Evolutionary conservation across 371 early-diverging fungal species (phyloP), one percentile per base, ranked within the genome.

Genomic region (Mortierella sp.): DNA sequence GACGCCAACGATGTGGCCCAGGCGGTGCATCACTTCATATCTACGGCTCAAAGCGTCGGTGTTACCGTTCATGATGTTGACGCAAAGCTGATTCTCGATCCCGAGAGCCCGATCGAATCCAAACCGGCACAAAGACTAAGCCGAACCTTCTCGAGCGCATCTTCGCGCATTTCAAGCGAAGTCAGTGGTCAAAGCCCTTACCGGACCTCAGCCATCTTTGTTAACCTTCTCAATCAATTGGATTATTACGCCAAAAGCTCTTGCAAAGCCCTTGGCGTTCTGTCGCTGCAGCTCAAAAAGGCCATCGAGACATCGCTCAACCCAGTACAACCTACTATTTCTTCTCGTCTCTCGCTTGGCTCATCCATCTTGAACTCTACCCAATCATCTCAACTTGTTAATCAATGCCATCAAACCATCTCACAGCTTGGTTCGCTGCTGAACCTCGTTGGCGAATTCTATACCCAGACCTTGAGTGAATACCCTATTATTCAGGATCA

Each of bases 21-120:
- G 15, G 86, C 93, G 1, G 92, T 93, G 4, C 90, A 93, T 31
- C 88, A 91, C 35, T 97, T 96, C 78, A 90, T 95, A 28, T 85
- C 83, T 4, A 89, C 89, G 13, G 95, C 96, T 0, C 92, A 94
- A 69, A 91, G 90, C 10, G 83, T 85, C n/a, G 89, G 89, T 8
- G 86, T 97, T 15, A 83, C 80, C 12, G 76, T 91, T 26, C 86
- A 86, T 45, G 85, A 87, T 23, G 85, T 82, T 31, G 89, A 87
- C 35, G 88, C 89, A 32, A 84, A 75, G 75, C 70, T 83, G 51
- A 61, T 82, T 26, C 64, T 66, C 19, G 74, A 74, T 40, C 63
- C 78, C 12, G 64, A 43, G 45, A 72, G 68, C 28, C 70, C 66
- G 31, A 43, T 66, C 51, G 70, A 70, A 35, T 64, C 72, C 34